These are phyloP conservation scores for Salinomyces thailandicus DNA, from an alignment of 2,329 filamentous ascomycete species.

Conservation along the genomic window DNA sequence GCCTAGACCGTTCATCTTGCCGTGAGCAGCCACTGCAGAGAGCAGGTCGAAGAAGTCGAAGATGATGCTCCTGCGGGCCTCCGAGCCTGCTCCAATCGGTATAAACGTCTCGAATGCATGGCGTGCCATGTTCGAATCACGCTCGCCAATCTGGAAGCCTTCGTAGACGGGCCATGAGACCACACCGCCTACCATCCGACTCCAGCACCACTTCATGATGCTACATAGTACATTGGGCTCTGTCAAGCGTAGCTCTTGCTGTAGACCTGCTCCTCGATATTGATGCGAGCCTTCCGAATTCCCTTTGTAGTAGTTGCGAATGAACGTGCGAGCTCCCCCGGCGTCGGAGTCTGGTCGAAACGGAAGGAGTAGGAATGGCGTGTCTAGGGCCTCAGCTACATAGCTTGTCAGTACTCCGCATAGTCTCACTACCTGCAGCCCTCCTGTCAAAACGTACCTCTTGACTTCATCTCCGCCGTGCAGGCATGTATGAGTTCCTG, in stretches of 20 bases:
- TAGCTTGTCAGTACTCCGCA: conserved; percentile 9
- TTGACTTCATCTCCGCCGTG: conserved; percentile 82
- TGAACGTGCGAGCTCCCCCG: conserved; percentile 80
- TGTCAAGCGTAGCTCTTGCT: conserved; percentile 80
- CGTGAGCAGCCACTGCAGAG: conserved; percentile 80
- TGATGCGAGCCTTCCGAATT: conserved; percentile 47
- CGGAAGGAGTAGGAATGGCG: conserved; percentile 84
- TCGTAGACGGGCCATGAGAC: conserved; percentile 97
- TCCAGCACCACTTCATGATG: conserved; percentile 98
- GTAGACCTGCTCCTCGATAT: conserved; percentile 57
- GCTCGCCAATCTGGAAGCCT: conserved; percentile 86
- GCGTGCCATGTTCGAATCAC: conserved; percentile 81
- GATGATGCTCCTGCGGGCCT: conserved; percentile 75
- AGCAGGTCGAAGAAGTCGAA: conserved; percentile 95
- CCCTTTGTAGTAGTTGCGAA: conserved; percentile 82
- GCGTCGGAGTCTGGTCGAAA: conserved; percentile 91
- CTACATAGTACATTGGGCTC: conserved; percentile 93
- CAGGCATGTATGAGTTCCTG: conserved; percentile 76
- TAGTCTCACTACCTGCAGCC: neutral
- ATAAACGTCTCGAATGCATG: conserved; percentile 96
- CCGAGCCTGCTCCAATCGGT: conserved; percentile 81
- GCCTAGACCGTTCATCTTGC: conserved; percentile 84
- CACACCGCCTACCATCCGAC: conserved; percentile 76
- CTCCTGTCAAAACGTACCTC: conserved; percentile 68
- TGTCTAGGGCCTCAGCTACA: conserved; percentile 59